These are phyloP conservation scores for Candida qinlingensis DNA, from an alignment of 805 yeast species.

Conservation along the genomic window DNA sequence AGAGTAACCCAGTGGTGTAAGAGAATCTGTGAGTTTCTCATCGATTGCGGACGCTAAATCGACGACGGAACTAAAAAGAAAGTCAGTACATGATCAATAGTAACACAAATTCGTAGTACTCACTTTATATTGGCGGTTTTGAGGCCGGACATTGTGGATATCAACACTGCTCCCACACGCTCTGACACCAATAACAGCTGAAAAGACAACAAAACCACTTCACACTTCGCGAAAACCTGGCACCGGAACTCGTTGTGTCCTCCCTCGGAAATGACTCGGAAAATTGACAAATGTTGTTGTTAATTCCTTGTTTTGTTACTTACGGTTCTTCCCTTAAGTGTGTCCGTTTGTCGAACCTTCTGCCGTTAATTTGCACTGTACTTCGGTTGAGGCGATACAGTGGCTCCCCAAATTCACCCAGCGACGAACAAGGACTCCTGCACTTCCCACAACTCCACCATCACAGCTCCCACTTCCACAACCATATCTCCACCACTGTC, in stretches of 20 bases:
- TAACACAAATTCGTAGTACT: background rate
- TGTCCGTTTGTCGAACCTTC: background rate
- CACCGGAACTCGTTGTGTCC: background rate
- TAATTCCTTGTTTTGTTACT: background rate
- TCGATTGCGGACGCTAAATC: constrained; percentile 14
- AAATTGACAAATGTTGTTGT: too few species aligned
- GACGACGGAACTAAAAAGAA: constrained; percentile 13
- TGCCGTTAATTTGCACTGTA: constrained; percentile 9
- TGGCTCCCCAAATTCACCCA: constrained; percentile 1
- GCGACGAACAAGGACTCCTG: background rate
- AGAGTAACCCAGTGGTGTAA: constrained; percentile 31
- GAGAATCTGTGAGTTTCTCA: constrained; percentile 11
- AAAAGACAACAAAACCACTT: too few species aligned
- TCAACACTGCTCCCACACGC: too few species aligned
- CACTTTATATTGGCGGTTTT: constrained; percentile 16
- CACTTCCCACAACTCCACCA: background rate
- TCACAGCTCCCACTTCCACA: background rate
- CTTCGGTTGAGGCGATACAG: constrained; percentile 10
- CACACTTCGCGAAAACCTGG: background rate
- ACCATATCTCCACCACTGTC: background rate
- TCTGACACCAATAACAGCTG: background rate
- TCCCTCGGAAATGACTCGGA: background rate
- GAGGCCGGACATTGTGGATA: constrained; percentile 6
- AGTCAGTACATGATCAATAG: background rate
- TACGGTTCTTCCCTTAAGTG: background rate